Percentiles rank a stretch among this genome's conserved stretches.
Evolutionary conservation across 148 eudicot species (phyloP).

Genomic region (Gaultheria prostrata): DNA sequence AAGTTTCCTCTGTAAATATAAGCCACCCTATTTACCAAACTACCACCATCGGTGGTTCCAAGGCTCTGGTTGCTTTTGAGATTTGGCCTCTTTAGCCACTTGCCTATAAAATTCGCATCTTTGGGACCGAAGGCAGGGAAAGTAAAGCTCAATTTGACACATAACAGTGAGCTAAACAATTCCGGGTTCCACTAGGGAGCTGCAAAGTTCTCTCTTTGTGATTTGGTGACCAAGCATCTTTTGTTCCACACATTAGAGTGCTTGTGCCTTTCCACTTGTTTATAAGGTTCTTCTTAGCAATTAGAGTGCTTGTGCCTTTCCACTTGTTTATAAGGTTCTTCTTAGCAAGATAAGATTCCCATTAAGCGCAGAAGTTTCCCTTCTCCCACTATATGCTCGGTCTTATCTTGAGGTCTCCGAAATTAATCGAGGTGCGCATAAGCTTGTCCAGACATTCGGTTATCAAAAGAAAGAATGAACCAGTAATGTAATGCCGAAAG

Average conservation of each 20-base stretch:
- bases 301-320: not conserved
- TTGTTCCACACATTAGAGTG: not conserved
- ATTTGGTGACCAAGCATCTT: not conserved
- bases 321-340: not conserved
- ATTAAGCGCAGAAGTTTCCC: not conserved
- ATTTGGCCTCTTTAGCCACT: not conserved
- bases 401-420: no score
- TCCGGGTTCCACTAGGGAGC: not conserved
- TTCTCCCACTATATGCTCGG: no score
- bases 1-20: no score
- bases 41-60: no score
- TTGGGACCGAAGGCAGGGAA: not conserved
- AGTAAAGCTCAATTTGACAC: not conserved
- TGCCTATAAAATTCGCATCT: conserved; percentile 8
- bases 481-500: no score
- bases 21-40: no score
- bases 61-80: not conserved
- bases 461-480: no score
- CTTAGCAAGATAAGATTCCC: not conserved
- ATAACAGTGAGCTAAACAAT: not conserved
- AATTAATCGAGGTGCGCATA: no score
- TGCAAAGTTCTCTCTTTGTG: not conserved
- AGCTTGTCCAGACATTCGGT: no score
- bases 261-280: not conserved
- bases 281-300: not conserved